Evolutionary conservation across 2,329 filamentous ascomycete genomes (phyloP).

Genomic region (Hansfordia pulvinata): DNA sequence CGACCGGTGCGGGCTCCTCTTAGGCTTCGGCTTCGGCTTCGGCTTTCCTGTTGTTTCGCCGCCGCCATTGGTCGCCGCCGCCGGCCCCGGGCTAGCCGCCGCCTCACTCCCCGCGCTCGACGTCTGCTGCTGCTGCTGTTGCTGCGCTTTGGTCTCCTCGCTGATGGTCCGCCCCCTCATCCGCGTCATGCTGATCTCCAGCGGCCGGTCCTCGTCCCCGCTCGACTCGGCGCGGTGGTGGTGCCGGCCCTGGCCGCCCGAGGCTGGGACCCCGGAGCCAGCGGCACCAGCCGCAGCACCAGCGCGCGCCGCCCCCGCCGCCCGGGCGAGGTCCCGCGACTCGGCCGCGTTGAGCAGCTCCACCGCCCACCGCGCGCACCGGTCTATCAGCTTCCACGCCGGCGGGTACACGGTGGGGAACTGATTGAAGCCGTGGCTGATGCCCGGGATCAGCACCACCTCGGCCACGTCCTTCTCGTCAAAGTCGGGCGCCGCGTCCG

Average conservation of each 20-base stretch:
- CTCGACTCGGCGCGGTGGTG: constrained; percentile 44
- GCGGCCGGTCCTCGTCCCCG: constrained; percentile 65
- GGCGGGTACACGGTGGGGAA: constrained; percentile 82
- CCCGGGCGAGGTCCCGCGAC: too few species aligned
- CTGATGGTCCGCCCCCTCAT: constrained; percentile 20
- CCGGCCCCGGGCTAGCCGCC: constrained; percentile 6
- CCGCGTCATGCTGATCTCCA: constrained; percentile 65
- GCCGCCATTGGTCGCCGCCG: constrained; percentile 7
- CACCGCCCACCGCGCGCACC: constrained; percentile 69
- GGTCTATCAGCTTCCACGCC: constrained; percentile 76
- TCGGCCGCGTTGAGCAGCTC: constrained; percentile 53
- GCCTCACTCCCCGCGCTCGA: constrained; percentile 6
- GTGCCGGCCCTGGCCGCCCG: constrained; percentile 21
- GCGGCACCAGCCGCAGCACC: constrained; percentile 18
- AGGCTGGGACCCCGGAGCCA: constrained; percentile 1
- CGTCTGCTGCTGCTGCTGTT: not conserved
- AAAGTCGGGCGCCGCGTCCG: constrained; percentile 38
- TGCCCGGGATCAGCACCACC: constrained; percentile 73
- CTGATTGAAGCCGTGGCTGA: constrained; percentile 88
- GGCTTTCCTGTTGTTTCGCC: constrained; percentile 7
- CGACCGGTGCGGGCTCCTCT: constrained; percentile 12
- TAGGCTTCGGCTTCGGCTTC: constrained; percentile 8
- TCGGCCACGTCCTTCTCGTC: constrained; percentile 66
- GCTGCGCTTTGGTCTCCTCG: constrained; percentile 5
- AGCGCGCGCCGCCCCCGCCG: too few species aligned